Percentiles rank a stretch among this genome's conserved stretches.
Conservation (phyloP, 2,329 filamentous ascomycete genomes). For the Graphilbum fragrans region DNA sequence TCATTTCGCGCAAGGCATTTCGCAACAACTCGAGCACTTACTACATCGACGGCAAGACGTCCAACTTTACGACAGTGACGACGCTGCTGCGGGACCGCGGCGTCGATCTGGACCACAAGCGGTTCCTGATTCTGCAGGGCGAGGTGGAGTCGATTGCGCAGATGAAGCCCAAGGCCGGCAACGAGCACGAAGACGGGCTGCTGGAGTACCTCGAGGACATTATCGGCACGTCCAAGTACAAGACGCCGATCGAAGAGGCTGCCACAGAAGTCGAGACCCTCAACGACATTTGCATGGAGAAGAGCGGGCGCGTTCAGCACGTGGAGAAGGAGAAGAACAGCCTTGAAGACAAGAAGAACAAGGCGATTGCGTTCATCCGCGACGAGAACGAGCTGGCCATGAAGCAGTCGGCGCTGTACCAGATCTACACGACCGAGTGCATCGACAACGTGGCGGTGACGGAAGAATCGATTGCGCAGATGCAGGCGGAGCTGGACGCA, state of each 20-base stretch:
- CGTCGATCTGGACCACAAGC: slow-evolving; percentile 94
- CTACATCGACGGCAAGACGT: slow-evolving; percentile 83
- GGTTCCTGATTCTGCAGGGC: slow-evolving; percentile 92
- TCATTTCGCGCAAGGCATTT: slow-evolving; percentile 88
- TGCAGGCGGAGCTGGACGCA: slow-evolving; percentile 73
- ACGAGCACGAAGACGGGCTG: slow-evolving; percentile 91
- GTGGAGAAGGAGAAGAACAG: slow-evolving; percentile 94
- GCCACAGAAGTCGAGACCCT: slow-evolving; percentile 80
- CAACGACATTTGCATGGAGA: slow-evolving; percentile 91
- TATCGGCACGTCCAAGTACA: slow-evolving; percentile 97
- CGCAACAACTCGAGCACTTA: slow-evolving; percentile 98
- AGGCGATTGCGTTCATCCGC: slow-evolving; percentile 74
- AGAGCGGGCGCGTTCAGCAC: slow-evolving; percentile 88
- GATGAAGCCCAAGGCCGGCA: slow-evolving; percentile 94
- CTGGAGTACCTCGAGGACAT: slow-evolving; percentile 97
- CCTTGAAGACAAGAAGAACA: slow-evolving; percentile 93
- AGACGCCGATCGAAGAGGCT: slow-evolving; percentile 89
- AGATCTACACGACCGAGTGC: slow-evolving; percentile 81
- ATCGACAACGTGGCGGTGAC: slow-evolving; percentile 81
- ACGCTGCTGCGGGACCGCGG: slow-evolving; percentile 76
- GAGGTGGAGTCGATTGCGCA: slow-evolving; percentile 98
- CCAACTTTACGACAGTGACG: slow-evolving; percentile 86
- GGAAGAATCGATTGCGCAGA: slow-evolving; percentile 79
- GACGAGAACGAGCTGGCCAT: slow-evolving; percentile 87
- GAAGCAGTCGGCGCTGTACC: slow-evolving; percentile 87